Evolutionary conservation across 805 yeast genomes (phyloP).

Genomic region (Myxozyma mucilagina): DNA sequence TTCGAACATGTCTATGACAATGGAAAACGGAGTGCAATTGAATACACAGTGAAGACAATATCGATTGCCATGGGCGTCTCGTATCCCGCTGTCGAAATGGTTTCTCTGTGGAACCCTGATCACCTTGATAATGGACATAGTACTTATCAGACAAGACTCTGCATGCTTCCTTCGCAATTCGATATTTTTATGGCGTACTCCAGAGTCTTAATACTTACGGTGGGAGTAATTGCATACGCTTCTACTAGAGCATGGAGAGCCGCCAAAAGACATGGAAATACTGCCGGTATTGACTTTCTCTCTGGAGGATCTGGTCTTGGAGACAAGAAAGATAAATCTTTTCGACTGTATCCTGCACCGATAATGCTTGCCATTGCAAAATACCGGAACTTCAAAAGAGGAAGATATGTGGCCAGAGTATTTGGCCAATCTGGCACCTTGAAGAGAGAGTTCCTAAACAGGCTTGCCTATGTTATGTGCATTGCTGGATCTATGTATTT

Average conservation of each 20-base stretch:
- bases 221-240: conserved; percentile 8
- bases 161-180: conserved; percentile 33
- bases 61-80: conserved; percentile 92
- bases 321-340: conserved; percentile 1
- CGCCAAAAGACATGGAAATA: background rate
- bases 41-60: conserved; percentile 82
- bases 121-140: conserved; percentile 1
- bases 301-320: conserved; percentile 5
- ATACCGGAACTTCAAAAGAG: conserved; percentile 1
- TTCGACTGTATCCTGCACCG: conserved; percentile 10
- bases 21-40: conserved; percentile 45
- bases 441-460: conserved; percentile 10
- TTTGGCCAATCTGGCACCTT: conserved; percentile 23
- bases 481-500: conserved; percentile 23
- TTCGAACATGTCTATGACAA: conserved; percentile 50
- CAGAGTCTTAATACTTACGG: conserved; percentile 14
- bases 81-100: conserved; percentile 81
- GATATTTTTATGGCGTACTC: conserved; percentile 29
- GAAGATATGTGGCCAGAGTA: conserved; percentile 1
- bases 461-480: conserved; percentile 10
- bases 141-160: conserved; percentile 32
- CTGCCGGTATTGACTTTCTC: background rate
- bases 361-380: background rate
- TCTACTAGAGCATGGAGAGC: background rate
- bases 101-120: conserved; percentile 52